Evolutionary conservation across 257 asterid genomes (phyloP).

Genomic region (Thymus mandschuricus): DNA sequence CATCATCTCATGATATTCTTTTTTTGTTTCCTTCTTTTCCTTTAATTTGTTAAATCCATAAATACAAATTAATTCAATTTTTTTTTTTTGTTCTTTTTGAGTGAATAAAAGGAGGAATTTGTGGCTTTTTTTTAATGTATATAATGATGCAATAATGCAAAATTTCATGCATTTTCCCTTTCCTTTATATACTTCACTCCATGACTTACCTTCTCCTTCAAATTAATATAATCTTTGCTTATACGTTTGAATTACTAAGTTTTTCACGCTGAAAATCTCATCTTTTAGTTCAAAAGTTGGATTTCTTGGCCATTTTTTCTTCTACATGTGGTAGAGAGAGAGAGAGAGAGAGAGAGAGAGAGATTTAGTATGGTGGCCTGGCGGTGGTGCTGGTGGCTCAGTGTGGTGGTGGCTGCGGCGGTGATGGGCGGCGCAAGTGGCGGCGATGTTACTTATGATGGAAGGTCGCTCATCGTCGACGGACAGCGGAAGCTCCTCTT

Average conservation of each 20-base stretch:
- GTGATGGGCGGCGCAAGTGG: constrained; percentile 37
- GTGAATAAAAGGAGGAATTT: background rate
- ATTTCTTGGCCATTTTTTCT: background rate
- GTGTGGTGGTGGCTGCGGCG: constrained; percentile 30
- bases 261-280: constrained; percentile 12
- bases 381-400: constrained; percentile 38
- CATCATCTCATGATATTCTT: background rate
- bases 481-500: constrained; percentile 70
- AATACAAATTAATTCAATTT: no score
- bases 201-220: constrained; percentile 33
- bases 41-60: no score
- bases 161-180: no score
- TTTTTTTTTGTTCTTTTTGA: background rate
- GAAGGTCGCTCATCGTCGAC: constrained; percentile 66
- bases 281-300: background rate
- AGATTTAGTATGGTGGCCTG: constrained; percentile 8
- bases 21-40: background rate
- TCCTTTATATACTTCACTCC: background rate
- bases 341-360: background rate
- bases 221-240: constrained; percentile 27
- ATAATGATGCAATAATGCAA: constrained; percentile 25
- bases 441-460: constrained; percentile 62
- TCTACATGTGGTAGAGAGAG: background rate
- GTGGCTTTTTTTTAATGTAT: background rate
- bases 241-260: background rate